A percentile compares a stretch with the other conserved stretches of the same genome.
Evolutionary conservation across 148 eudicot species (phyloP).

Genomic region (Bassia scoparia): DNA sequence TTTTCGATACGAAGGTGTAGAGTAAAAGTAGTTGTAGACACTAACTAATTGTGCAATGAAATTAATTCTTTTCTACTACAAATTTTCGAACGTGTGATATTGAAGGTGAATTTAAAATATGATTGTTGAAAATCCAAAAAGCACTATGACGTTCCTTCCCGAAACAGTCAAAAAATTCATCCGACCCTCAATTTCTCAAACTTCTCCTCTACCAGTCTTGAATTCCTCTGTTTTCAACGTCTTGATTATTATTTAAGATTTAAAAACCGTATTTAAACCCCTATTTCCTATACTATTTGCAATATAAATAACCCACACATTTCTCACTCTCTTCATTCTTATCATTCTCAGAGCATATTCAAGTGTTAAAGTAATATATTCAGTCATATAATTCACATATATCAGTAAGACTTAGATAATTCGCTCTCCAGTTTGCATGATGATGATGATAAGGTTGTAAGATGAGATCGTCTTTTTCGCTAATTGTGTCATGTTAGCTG

Average conservation of each 20-base stretch:
- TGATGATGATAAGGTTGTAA: conserved; percentile 3
- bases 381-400: too few species aligned
- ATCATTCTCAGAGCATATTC: too few species aligned
- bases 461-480: neutral
- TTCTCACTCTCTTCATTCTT: neutral
- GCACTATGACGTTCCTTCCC: conserved; percentile 3
- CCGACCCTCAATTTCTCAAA: neutral
- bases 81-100: too few species aligned
- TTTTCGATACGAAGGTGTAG: too few species aligned
- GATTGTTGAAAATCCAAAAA: too few species aligned
- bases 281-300: neutral
- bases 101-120: too few species aligned
- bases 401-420: too few species aligned
- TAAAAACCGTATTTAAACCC: conserved; percentile 17
- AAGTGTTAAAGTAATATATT: too few species aligned
- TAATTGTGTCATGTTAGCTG: neutral
- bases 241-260: neutral
- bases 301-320: neutral
- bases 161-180: conserved; percentile 9
- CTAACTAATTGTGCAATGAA: too few species aligned
- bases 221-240: neutral
- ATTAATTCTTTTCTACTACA: too few species aligned
- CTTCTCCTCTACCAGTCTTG: conserved; percentile 29
- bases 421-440: too few species aligned
- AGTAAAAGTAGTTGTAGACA: too few species aligned